Evolutionary conservation across 2,329 filamentous ascomycete genomes (phyloP).

Genomic region (Diatrype stigma): DNA sequence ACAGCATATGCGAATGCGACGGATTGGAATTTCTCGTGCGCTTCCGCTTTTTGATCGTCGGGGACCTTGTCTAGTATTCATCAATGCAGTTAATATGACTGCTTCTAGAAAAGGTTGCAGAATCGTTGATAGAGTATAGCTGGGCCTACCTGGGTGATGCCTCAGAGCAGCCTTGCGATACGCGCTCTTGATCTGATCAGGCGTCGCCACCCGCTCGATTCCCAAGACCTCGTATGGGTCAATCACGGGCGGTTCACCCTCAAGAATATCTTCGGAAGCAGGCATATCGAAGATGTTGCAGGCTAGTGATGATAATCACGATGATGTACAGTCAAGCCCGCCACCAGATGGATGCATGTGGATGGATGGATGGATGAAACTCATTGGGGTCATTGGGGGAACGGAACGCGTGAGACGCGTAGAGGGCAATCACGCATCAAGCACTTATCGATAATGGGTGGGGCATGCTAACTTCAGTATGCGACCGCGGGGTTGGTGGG

Average conservation of each 20-base stretch:
- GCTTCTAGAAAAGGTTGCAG: background rate
- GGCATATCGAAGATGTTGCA: slow-evolving; percentile 33
- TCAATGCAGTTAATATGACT: background rate
- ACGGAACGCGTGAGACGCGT: slow-evolving; percentile 16
- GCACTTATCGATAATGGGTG: slow-evolving; percentile 13
- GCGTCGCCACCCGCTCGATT: slow-evolving; percentile 65
- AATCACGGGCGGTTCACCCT: slow-evolving; percentile 58
- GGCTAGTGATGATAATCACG: slow-evolving; percentile 6
- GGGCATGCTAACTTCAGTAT: too few species aligned
- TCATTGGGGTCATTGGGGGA: background rate
- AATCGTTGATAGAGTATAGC: background rate
- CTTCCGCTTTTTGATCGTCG: slow-evolving; percentile 62
- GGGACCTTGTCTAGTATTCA: slow-evolving; percentile 67
- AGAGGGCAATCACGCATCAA: background rate
- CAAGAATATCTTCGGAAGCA: slow-evolving; percentile 47
- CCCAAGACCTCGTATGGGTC: slow-evolving; percentile 78
- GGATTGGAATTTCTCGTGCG: slow-evolving; percentile 79
- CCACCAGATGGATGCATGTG: background rate
- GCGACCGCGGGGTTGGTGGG: background rate
- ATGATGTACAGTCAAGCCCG: slow-evolving; percentile 4
- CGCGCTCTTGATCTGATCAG: slow-evolving; percentile 79
- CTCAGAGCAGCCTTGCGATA: slow-evolving; percentile 89
- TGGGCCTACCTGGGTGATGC: slow-evolving; percentile 71
- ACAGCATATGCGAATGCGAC: slow-evolving; percentile 93
- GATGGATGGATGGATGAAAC: background rate